Conservation (phyloP, 441 rosid species). For the Mallotus japonicus region DNA sequence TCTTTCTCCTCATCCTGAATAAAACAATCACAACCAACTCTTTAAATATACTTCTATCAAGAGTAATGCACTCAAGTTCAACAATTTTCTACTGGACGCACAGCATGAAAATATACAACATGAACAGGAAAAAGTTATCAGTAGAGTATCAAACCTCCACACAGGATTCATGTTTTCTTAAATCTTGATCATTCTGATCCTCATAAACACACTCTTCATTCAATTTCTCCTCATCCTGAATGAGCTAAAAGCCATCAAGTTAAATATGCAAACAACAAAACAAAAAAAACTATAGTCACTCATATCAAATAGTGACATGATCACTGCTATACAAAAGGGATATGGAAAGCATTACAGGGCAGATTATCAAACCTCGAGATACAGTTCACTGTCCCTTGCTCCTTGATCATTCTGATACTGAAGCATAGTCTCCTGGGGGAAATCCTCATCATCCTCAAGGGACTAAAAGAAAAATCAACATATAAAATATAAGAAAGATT, state of each 20-base stretch:
- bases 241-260: slow-evolving; percentile 13
- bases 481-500: background rate
- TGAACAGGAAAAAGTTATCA: background rate
- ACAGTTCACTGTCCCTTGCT: slow-evolving; percentile 28
- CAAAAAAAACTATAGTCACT: background rate
- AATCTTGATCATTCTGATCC: slow-evolving; percentile 20
- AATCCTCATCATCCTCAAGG: slow-evolving; percentile 18
- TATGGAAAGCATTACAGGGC: background rate
- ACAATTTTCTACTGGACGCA: slow-evolving; percentile 10
- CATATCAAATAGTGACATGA: background rate
- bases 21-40: slow-evolving; percentile 7
- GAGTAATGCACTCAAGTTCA: background rate
- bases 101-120: background rate
- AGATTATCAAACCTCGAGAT: slow-evolving; percentile 31
- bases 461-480: background rate
- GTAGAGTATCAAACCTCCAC: slow-evolving; percentile 31
- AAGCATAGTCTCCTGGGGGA: background rate
- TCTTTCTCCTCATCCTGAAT: slow-evolving; percentile 33
- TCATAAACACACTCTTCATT: slow-evolving; percentile 3
- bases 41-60: slow-evolving; percentile 1
- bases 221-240: slow-evolving; percentile 20
- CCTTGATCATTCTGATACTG: slow-evolving; percentile 18
- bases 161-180: slow-evolving; percentile 29
- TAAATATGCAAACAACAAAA: background rate
- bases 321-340: background rate